phyloP scores from a whole-genome alignment of 805 yeast genomes.

The Osmozyma mogii region DNA sequence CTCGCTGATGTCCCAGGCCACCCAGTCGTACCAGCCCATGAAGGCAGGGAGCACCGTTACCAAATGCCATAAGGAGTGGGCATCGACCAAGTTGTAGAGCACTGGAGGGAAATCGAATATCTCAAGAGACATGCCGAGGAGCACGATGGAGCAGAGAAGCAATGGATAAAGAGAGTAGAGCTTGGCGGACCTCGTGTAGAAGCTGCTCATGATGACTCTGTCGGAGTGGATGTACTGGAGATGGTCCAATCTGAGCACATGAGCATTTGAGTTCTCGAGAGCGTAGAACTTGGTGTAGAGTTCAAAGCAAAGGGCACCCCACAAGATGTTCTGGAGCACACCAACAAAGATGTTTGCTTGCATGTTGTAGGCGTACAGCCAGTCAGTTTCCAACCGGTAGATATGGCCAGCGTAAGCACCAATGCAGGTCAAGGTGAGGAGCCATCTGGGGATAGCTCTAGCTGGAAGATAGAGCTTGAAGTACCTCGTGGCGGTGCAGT shows the following conservation, averaged over 20 bases:
- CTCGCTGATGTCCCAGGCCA: constrained; percentile 35
- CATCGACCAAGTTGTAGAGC: constrained; percentile 12
- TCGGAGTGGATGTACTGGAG: constrained; percentile 18
- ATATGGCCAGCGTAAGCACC: constrained; percentile 58
- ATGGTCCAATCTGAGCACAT: constrained; percentile 15
- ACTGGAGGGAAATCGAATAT: constrained; percentile 66
- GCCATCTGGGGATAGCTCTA: constrained; percentile 14
- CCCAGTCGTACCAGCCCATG: constrained; percentile 38
- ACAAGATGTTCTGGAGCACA: constrained; percentile 52
- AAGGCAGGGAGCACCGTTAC: constrained; percentile 31
- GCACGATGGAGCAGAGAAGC: constrained; percentile 34
- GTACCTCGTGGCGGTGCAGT: constrained; percentile 54
- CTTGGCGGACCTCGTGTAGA: constrained; percentile 28
- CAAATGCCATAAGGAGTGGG: constrained; percentile 15
- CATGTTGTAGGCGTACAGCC: constrained; percentile 95
- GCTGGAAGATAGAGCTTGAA: constrained; percentile 45
- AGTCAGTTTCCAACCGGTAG: constrained; percentile 53
- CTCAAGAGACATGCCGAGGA: constrained; percentile 81
- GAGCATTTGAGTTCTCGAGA: constrained; percentile 11
- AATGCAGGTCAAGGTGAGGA: constrained; percentile 35
- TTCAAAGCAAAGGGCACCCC: constrained; percentile 22
- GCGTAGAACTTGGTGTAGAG: constrained; percentile 26
- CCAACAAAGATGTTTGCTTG: constrained; percentile 79
- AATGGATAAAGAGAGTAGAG: constrained; percentile 34
- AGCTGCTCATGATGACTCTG: constrained; percentile 22